phyloP scores from a whole-genome alignment of 2,329 filamentous ascomycete genomes.

The Cordyceps javanica region DNA sequence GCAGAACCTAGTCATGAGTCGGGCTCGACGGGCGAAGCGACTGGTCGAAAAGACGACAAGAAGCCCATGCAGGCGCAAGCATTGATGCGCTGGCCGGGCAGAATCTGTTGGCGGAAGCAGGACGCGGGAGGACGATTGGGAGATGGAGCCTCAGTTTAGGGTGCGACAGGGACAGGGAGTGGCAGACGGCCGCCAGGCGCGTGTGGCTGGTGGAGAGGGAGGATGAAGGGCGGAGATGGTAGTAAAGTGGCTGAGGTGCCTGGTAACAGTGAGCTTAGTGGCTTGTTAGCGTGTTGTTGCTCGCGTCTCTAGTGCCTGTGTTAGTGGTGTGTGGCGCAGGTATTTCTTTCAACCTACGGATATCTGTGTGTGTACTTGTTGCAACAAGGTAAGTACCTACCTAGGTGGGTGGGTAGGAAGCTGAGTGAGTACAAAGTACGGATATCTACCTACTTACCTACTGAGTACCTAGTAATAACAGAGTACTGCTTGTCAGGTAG shows the following conservation, averaged over 20 bases:
- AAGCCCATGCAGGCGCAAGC: constrained; percentile 34
- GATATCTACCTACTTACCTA: too few species aligned
- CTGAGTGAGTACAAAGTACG: too few species aligned
- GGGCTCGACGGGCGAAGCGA: constrained; percentile 35
- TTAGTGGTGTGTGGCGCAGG: not conserved
- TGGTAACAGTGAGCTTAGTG: not conserved
- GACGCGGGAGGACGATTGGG: constrained; percentile 11
- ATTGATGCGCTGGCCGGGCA: constrained; percentile 13
- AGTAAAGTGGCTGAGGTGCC: not conserved
- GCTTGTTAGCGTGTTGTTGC: not conserved
- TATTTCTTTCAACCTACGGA: too few species aligned
- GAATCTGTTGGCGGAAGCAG: constrained; percentile 4
- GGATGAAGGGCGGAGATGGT: not conserved
- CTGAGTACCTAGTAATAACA: too few species aligned
- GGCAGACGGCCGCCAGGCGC: not conserved
- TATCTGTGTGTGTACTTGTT: too few species aligned
- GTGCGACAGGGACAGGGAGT: constrained; percentile 9
- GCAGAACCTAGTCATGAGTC: constrained; percentile 34
- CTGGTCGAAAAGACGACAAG: constrained; percentile 31
- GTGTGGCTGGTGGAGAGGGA: constrained; percentile 7
- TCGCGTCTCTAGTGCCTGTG: not conserved
- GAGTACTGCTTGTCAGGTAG: too few species aligned
- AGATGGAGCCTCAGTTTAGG: constrained; percentile 11
- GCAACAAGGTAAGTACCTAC: too few species aligned
- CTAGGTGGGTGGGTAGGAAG: too few species aligned